Evolutionary conservation across 1,139 yeast genomes (phyloP).

Genomic region (Kodamaea fungicola): DNA sequence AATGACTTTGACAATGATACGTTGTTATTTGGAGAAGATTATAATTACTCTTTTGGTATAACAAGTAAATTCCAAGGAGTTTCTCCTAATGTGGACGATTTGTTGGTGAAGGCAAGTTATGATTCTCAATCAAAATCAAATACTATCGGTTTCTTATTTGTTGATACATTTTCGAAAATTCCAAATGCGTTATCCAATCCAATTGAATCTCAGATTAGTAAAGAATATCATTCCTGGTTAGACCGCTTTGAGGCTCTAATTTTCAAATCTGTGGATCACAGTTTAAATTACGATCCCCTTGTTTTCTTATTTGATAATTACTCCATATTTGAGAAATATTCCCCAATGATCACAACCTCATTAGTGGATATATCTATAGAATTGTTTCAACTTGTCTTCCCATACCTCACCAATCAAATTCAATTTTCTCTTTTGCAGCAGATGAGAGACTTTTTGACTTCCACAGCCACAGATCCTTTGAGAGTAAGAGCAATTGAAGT

Average conservation of each 20-base stretch:
- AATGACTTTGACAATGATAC: constrained; percentile 23
- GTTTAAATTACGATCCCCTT: constrained; percentile 36
- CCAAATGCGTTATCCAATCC: constrained; percentile 1
- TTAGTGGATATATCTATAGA: constrained; percentile 77
- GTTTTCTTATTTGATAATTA: constrained; percentile 25
- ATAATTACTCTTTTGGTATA: constrained; percentile 36
- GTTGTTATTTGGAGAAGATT: constrained; percentile 31
- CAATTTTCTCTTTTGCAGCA: constrained; percentile 86
- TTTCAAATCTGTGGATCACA: constrained; percentile 24
- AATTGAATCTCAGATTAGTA: constrained; percentile 1
- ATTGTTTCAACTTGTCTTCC: constrained; percentile 67
- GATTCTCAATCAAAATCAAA: not conserved
- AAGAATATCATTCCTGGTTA: constrained; percentile 24
- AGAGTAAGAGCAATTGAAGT: constrained; percentile 51
- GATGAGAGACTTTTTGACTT: constrained; percentile 51
- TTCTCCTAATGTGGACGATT: constrained; percentile 23
- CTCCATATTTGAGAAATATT: constrained; percentile 21
- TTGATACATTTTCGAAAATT: constrained; percentile 2
- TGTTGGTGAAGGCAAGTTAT: constrained; percentile 14
- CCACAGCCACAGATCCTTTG: constrained; percentile 27
- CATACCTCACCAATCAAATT: constrained; percentile 71
- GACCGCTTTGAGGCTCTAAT: constrained; percentile 28
- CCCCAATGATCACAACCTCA: constrained; percentile 44
- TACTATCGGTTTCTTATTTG: constrained; percentile 5
- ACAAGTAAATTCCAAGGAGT: constrained; percentile 31